phyloP scores from a whole-genome alignment of 1,284 basidiomycete genomes.

The Leccinum pachyderme region DNA sequence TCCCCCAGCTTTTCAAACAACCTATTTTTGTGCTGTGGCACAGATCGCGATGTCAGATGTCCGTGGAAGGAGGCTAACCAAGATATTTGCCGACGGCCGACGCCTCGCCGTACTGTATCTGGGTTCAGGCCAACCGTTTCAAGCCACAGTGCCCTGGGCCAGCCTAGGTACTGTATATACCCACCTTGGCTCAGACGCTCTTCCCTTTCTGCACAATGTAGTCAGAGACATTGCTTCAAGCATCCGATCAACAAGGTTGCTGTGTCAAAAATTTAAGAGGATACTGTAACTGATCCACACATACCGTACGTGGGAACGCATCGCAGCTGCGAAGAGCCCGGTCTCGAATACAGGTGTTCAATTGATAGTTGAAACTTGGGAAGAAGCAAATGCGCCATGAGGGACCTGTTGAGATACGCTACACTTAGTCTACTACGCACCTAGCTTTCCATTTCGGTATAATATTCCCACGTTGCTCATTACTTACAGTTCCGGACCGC shows the following conservation, averaged over 20 bases:
- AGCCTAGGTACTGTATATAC: no score
- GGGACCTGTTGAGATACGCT: no score
- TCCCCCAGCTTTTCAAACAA: not conserved
- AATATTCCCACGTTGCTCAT: no score
- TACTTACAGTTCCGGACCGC: no score
- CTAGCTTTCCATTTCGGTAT: no score
- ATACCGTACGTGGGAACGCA: not conserved
- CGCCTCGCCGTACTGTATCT: no score
- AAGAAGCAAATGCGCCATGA: not conserved
- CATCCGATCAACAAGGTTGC: not conserved
- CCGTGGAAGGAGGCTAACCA: no score
- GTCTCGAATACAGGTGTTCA: not conserved
- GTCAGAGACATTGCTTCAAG: not conserved
- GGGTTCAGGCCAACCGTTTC: no score
- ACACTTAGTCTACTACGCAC: no score
- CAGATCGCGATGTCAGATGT: not conserved
- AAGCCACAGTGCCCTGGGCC: no score
- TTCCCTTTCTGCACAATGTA: not conserved
- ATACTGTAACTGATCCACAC: not conserved
- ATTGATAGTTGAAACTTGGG: not conserved
- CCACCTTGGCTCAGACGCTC: no score
- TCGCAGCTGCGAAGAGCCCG: not conserved
- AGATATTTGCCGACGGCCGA: no score
- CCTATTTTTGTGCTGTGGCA: not conserved
- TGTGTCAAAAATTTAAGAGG: not conserved